Evolutionary conservation across 2,329 filamentous ascomycete genomes (phyloP).

Genomic region (Penicillium thymicola): DNA sequence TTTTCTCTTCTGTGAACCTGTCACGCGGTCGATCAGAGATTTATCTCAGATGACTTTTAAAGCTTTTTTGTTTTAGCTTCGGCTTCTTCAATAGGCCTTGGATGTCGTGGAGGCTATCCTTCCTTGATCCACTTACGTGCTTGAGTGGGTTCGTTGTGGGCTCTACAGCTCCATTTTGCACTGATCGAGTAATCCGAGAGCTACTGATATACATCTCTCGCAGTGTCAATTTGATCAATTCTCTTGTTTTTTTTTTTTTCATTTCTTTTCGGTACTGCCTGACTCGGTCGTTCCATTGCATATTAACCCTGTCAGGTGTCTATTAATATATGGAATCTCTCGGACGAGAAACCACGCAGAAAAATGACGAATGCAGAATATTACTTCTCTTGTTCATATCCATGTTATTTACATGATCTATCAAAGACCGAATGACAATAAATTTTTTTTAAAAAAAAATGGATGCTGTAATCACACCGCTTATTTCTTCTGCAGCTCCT

Average conservation of each 20-base stretch:
- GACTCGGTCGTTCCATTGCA: not conserved
- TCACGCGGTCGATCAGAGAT: conserved; percentile 6
- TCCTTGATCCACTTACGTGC: not conserved
- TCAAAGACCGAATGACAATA: not conserved
- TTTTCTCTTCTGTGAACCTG: not conserved
- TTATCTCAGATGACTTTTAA: conserved; percentile 9
- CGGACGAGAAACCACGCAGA: not conserved
- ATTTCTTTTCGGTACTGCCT: not conserved
- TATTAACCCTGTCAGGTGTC: not conserved
- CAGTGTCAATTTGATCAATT: not conserved
- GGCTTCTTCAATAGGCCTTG: not conserved
- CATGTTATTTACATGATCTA: conserved; percentile 23
- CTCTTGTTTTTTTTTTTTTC: not conserved
- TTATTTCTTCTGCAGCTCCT: conserved; percentile 32
- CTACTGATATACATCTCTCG: not conserved
- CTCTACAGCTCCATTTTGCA: not conserved
- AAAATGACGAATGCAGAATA: not conserved
- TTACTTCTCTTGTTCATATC: not conserved
- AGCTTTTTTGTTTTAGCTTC: not conserved
- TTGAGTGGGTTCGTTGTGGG: not conserved
- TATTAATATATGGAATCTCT: not conserved
- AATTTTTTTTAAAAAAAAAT: not conserved
- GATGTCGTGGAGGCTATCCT: not conserved
- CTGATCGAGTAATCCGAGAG: conserved; percentile 24
- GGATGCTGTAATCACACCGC: conserved; percentile 7